Base-by-base conservation (phyloP, 2,329 filamentous ascomycete genomes). In the Penicillium sp. region DNA sequence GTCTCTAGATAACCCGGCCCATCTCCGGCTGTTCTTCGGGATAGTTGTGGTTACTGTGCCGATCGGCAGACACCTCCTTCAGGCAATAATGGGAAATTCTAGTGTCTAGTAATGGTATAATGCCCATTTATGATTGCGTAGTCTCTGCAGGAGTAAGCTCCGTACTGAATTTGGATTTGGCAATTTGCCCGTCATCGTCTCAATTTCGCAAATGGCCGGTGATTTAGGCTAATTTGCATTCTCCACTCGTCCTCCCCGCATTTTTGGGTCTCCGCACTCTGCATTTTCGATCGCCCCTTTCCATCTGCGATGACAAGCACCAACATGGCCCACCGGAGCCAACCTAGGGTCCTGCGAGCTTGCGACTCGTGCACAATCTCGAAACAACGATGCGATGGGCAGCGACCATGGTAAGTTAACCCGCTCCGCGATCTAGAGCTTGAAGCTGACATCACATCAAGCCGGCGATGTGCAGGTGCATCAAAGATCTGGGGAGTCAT, bases 351-450 rank as follows among this genome's bases (percentile, higher is more conserved):
- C 1, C 56, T 66, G 14, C 62, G 74, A 49, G 75, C 74, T 13
- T 77, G 75, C 50, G 74, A 77, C 61, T 70, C 72, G 36, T 77
- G 75, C 66, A 79, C 74, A 54, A 64, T 68, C 6, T 79, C 77
- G 2, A 70, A 78, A 56, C 77, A 76, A 5, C 71, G 79, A 39
- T 81, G 79, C 58, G 75, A 81, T 61, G 79, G 79, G 19, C 69
- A 76, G 52, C 64, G 57, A 31, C 74, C 74, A 43, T 80, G 75
- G 78, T 80, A 61, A 73, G 76, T 67, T 18, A 13, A 16, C 35
- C 19, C n/a, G 6, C 16, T 18, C n/a, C 14, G 4, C 16, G 16
- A 47, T 47, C 6, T 11, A 11, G 14, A 49, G 53, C 31, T 52
- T 44, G 14, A 54, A 40, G 47, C 53, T 61, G 50, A 61, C 52